Evolutionary conservation across 805 yeast species (phyloP).

Genomic region (Candida piceae): DNA sequence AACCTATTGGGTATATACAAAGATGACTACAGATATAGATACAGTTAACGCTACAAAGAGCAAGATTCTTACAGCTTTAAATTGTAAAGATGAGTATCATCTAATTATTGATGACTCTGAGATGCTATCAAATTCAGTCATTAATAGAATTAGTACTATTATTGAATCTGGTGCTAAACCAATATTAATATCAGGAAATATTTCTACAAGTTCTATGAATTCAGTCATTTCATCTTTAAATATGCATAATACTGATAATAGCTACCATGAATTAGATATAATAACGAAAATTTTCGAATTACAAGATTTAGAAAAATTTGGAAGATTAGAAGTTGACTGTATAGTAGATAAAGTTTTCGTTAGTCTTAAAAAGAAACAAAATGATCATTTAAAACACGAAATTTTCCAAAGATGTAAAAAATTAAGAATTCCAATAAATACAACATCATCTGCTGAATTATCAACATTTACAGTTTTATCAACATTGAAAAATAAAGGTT

Average conservation of each 20-base stretch:
- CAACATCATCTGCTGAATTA: slow-evolving; percentile 63
- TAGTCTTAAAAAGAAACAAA: slow-evolving; percentile 27
- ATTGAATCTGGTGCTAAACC: slow-evolving; percentile 54
- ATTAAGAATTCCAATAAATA: slow-evolving; percentile 77
- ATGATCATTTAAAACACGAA: slow-evolving; percentile 28
- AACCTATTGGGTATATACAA: too few relatives aligned
- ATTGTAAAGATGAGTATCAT: slow-evolving; percentile 48
- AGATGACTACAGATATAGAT: too few relatives aligned
- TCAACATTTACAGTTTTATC: slow-evolving; percentile 78
- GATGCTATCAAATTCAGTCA: slow-evolving; percentile 32
- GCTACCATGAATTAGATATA: slow-evolving; percentile 8
- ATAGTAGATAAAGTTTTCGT: slow-evolving; percentile 79
- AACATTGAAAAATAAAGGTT: slow-evolving; percentile 58
- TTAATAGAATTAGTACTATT: slow-evolving; percentile 43
- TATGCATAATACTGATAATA: slow-evolving; percentile 1
- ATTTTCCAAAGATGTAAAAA: slow-evolving; percentile 50
- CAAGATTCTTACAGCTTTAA: slow-evolving; percentile 40
- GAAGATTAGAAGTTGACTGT: slow-evolving; percentile 56
- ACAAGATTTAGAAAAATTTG: slow-evolving; percentile 48
- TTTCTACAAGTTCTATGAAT: slow-evolving; percentile 11
- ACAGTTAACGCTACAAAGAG: too few relatives aligned
- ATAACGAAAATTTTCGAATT: slow-evolving; percentile 31
- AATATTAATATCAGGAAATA: slow-evolving; percentile 37
- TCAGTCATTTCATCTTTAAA: slow-evolving; percentile 14
- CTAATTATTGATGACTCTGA: slow-evolving; percentile 50